A percentile compares a stretch with the other conserved stretches of the same genome.
Conservation (phyloP, 495 filamentous ascomycete genomes). For the Staphylotrichum tortipilum region DNA sequence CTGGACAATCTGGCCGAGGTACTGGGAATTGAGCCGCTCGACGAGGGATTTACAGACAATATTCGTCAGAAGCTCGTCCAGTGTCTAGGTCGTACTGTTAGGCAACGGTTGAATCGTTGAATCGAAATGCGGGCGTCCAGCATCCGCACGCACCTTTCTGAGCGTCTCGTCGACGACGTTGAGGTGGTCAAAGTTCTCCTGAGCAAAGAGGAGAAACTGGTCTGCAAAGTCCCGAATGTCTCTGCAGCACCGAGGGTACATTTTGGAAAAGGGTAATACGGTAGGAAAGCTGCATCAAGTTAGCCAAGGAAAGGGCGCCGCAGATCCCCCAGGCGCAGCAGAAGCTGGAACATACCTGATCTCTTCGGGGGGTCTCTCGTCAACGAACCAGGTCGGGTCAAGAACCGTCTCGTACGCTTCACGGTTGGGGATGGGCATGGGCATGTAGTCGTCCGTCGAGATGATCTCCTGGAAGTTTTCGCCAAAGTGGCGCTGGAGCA, state of each 20-base stretch:
- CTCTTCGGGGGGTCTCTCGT: slow-evolving; percentile 66
- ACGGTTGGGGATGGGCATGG: slow-evolving; percentile 83
- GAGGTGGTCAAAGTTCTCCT: slow-evolving; percentile 84
- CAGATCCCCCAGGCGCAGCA: neutral
- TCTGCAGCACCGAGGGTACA: slow-evolving; percentile 97
- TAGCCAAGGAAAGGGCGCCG: neutral
- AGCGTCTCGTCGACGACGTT: slow-evolving; percentile 83
- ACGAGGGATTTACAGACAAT: slow-evolving; percentile 87
- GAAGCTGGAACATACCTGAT: slow-evolving; percentile 50
- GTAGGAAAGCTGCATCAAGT: slow-evolving; percentile 62
- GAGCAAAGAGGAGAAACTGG: slow-evolving; percentile 91
- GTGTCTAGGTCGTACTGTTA: slow-evolving; percentile 34
- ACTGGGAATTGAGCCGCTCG: slow-evolving; percentile 81
- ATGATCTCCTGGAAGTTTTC: slow-evolving; percentile 96
- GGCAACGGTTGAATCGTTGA: no score
- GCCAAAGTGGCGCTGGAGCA: slow-evolving; percentile 84
- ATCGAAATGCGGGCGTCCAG: no score
- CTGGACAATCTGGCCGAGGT: slow-evolving; percentile 94
- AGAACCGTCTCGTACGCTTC: slow-evolving; percentile 94
- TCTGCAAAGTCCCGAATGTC: slow-evolving; percentile 94
- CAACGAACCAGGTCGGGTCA: slow-evolving; percentile 85
- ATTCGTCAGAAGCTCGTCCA: slow-evolving; percentile 82
- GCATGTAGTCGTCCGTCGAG: slow-evolving; percentile 97
- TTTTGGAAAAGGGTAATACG: slow-evolving; percentile 92
- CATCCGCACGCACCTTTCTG: slow-evolving; percentile 45